Conservation (phyloP, 768 basidiomycete species). For the Hydnomerulius pinastri region DNA sequence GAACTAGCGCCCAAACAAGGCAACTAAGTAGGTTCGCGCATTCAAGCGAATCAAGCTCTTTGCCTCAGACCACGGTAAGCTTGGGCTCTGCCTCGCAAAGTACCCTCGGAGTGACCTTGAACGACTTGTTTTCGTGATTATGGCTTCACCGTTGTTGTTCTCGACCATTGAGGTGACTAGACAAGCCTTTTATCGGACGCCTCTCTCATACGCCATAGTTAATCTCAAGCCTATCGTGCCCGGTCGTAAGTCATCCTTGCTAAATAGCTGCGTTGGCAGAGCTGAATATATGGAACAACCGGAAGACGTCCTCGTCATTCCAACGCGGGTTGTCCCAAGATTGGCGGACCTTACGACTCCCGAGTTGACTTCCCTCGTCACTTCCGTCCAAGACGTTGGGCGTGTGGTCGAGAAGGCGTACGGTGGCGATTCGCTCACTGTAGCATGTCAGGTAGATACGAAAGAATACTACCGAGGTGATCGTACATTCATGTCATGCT, state of each 20-base stretch:
- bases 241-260: slow-evolving; percentile 68
- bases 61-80: background rate
- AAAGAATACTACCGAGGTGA: background rate
- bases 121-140: background rate
- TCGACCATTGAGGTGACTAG: slow-evolving; percentile 78
- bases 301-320: slow-evolving; percentile 64
- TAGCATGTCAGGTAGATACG: slow-evolving; percentile 79
- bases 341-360: slow-evolving; percentile 55
- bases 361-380: slow-evolving; percentile 82
- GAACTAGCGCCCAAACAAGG: background rate
- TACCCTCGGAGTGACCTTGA: background rate
- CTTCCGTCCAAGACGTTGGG: slow-evolving; percentile 77
- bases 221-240: slow-evolving; percentile 95
- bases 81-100: background rate
- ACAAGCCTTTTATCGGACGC: slow-evolving; percentile 71
- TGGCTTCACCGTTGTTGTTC: slow-evolving; percentile 52
- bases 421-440: slow-evolving; percentile 78
- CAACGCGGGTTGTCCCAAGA: slow-evolving; percentile 55
- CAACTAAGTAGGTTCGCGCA: too few species aligned
- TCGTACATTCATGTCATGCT: slow-evolving; percentile 4
- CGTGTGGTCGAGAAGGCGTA: slow-evolving; percentile 80
- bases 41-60: too few species aligned
- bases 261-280: background rate
- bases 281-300: background rate
- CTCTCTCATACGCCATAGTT: slow-evolving; percentile 82